A percentile compares a stretch with the other conserved stretches of the same genome.
These are phyloP conservation scores for Brettanomyces nanus DNA, from an alignment of 805 yeast genomes.

Conservation along the genomic window DNA sequence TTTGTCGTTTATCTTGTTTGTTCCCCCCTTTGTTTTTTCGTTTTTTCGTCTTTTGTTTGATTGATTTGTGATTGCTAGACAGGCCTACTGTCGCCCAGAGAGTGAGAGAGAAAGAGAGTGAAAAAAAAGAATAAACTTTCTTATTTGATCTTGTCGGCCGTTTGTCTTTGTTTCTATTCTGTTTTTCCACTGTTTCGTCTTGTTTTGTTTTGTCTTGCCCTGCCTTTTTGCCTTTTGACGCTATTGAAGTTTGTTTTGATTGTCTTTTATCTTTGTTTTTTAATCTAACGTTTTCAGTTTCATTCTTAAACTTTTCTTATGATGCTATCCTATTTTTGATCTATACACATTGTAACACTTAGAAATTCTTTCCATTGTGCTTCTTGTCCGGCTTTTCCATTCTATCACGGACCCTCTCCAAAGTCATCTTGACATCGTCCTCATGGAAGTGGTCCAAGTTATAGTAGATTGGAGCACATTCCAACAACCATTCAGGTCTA, in stretches of 20 bases:
- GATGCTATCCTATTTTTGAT: no score
- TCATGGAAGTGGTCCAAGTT: slow-evolving; percentile 52
- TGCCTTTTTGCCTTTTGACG: neutral
- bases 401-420: slow-evolving; percentile 50
- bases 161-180: neutral
- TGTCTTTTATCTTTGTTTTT: neutral
- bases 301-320: no score
- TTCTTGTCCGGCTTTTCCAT: slow-evolving; percentile 29
- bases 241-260: neutral
- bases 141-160: neutral
- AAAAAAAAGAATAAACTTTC: no score
- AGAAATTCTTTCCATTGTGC: neutral
- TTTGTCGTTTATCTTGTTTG: no score
- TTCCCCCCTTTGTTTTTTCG: no score
- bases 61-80: no score
- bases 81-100: no score
- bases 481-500: slow-evolving; percentile 87
- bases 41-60: no score
- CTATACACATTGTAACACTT: no score
- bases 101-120: no score
- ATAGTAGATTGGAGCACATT: slow-evolving; percentile 68
- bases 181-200: neutral
- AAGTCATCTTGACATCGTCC: slow-evolving; percentile 65
- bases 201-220: neutral
- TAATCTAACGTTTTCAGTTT: neutral